phyloP scores from a whole-genome alignment of 1,284 basidiomycete species.

The Puccinia coronata region DNA sequence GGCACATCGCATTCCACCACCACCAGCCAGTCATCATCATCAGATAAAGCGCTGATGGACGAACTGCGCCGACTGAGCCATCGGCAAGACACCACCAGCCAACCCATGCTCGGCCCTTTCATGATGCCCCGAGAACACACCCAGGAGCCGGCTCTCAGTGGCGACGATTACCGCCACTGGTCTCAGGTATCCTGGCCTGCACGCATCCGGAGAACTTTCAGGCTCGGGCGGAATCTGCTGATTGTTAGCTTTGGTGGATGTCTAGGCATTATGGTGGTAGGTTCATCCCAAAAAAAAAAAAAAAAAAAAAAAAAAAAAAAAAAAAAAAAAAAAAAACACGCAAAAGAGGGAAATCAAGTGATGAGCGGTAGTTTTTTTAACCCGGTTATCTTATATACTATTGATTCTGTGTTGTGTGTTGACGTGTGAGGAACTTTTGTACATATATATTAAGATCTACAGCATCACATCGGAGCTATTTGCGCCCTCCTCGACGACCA shows the following conservation, averaged over 20 bases:
- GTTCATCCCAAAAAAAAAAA: not conserved
- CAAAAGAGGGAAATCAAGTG: too few relatives aligned
- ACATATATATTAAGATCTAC: too few relatives aligned
- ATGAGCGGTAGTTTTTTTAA: too few relatives aligned
- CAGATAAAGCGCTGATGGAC: conserved; percentile 17
- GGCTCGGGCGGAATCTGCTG: conserved; percentile 12
- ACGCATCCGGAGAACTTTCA: not conserved
- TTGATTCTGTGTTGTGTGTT: too few relatives aligned
- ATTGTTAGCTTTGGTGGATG: conserved; percentile 31
- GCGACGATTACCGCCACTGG: conserved; percentile 9
- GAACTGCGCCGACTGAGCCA: conserved; percentile 36
- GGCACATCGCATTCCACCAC: too few relatives aligned
- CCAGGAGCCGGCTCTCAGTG: not conserved
- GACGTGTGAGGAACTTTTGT: too few relatives aligned
- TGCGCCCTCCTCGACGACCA: conserved; percentile 35
- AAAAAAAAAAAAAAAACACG: too few relatives aligned
- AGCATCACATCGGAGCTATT: conserved; percentile 46
- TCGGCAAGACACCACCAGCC: not conserved
- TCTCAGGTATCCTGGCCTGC: conserved; percentile 21
- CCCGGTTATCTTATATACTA: too few relatives aligned
- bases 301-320: too few relatives aligned
- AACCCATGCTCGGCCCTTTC: conserved; percentile 30
- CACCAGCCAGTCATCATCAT: too few relatives aligned
- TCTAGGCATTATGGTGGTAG: conserved; percentile 33
- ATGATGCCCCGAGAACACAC: conserved; percentile 1